Base-by-base conservation (phyloP, 2,329 filamentous ascomycete species). In the Aspergillus sp. region DNA sequence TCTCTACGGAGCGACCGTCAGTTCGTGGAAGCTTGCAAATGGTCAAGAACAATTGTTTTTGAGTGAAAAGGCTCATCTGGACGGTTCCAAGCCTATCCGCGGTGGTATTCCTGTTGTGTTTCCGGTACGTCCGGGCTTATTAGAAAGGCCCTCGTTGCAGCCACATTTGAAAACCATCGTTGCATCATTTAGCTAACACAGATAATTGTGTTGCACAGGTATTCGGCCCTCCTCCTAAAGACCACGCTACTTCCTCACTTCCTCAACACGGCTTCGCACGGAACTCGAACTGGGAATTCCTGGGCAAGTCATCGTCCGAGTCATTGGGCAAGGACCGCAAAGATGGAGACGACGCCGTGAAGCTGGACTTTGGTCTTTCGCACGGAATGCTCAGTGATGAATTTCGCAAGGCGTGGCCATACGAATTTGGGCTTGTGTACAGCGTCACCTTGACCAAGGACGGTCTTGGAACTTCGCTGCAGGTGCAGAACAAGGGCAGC, bases 241-340 rank as follows among this genome's bases (percentile, higher is more conserved):
- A 90, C 66, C 81, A 85, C 53, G 77, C 86, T n/a, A 93, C 89
- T 27, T 81, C 81, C 40, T 73, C 80, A 52, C 85, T 98, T 27
- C 85, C 90, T 4, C 90, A 96, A 71, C 93, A 97, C 72, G 93
- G 93, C 54, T 95, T 98, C 69, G 93, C 91, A 33, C 88, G 93
- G 57, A 90, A 81, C 61, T 87, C 85, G 37, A 80, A 80, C 50
- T 98, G 93, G 93, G 90, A 97, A 67, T 95, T 93, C 65, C 77
- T 98, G 40, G 90, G 90, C 61, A 94, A 91, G 71, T 88, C 85
- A 6, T 83, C 79, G n/a, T 81, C 79, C 5, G 85, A 90, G 65
- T 78, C 74, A 59, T 33, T 66, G 35, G 71, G 72, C 42, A 72
- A 69, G 55, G 51, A 50, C 42, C 61, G 61, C 45, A 60, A 70